phyloP scores from a whole-genome alignment of 2,329 filamentous ascomycete genomes.

The Cordyceps farinosa region DNA sequence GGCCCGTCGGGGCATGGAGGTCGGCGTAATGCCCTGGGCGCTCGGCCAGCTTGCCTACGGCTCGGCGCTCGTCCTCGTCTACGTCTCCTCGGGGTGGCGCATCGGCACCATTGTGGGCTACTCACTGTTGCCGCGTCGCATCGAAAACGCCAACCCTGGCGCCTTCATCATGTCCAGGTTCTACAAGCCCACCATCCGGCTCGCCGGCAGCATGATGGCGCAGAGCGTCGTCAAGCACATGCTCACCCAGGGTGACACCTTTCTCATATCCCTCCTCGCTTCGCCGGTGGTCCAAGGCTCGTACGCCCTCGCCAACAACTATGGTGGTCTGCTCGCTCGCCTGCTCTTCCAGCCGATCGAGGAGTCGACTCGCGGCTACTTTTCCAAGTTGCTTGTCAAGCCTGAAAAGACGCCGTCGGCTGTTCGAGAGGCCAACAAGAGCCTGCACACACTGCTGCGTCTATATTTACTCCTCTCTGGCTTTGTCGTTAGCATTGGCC shows the following conservation, averaged over 20 bases:
- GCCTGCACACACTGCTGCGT: constrained; percentile 63
- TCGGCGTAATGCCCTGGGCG: constrained; percentile 85
- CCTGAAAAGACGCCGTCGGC: constrained; percentile 25
- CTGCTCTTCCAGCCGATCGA: constrained; percentile 93
- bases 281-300: constrained; percentile 79
- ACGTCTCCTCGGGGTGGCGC: constrained; percentile 57
- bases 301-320: constrained; percentile 92
- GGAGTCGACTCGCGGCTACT: constrained; percentile 86
- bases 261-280: constrained; percentile 77
- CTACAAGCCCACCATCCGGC: constrained; percentile 63
- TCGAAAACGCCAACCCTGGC: constrained; percentile 26
- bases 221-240: constrained; percentile 91
- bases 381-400: constrained; percentile 68
- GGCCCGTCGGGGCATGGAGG: constrained; percentile 43
- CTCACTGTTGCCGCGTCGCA: constrained; percentile 57
- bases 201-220: constrained; percentile 78
- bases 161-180: constrained; percentile 60
- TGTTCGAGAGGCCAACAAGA: constrained; percentile 42
- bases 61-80: constrained; percentile 63
- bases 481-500: constrained; percentile 66
- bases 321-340: constrained; percentile 82
- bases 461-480: constrained; percentile 73
- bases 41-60: constrained; percentile 81
- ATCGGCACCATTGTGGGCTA: constrained; percentile 60
- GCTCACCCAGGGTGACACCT: constrained; percentile 88